Percentiles rank a stretch among this genome's conserved stretches.
These are phyloP conservation scores for Calonectria pseudoreteaudii DNA, from an alignment of 2,329 filamentous ascomycete species.

Conservation along the genomic window DNA sequence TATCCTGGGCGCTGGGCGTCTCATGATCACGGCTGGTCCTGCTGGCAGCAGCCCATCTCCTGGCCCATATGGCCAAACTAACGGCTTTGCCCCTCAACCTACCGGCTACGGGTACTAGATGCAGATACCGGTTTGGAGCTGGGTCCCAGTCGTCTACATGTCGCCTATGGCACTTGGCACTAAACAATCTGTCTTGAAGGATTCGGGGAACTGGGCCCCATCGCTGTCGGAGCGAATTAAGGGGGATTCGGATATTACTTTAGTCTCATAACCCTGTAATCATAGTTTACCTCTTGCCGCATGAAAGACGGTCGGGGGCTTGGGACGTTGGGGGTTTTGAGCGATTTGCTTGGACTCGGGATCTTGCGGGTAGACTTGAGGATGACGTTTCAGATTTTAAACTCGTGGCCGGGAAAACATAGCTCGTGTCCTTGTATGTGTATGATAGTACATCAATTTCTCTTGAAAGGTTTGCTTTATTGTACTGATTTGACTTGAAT, in stretches of 20 bases:
- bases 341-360: conserved; percentile 37
- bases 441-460: conserved; percentile 49
- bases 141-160: conserved; percentile 30
- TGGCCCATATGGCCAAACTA: conserved; percentile 79
- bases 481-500: background rate
- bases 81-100: conserved; percentile 89
- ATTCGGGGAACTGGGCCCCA: conserved; percentile 12
- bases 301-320: conserved; percentile 30
- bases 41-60: conserved; percentile 67
- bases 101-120: conserved; percentile 79
- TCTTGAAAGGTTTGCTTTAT: conserved; percentile 29
- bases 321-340: conserved; percentile 35
- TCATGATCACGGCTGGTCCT: conserved; percentile 97
- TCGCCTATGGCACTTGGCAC: conserved; percentile 21
- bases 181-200: conserved; percentile 20
- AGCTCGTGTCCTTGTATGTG: conserved; percentile 41
- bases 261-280: conserved; percentile 44
- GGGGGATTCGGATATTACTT: conserved; percentile 40
- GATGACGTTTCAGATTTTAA: conserved; percentile 41
- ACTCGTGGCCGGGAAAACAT: conserved; percentile 30
- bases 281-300: conserved; percentile 41
- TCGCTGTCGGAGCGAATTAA: conserved; percentile 8
- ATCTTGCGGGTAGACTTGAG: conserved; percentile 42
- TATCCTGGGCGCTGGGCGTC: conserved; percentile 86
- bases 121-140: conserved; percentile 46